Evolutionary conservation across 1,284 basidiomycete genomes (phyloP), one percentile per base, ranked within the genome.

Genomic region (Sanguinoderma infundibulare): DNA sequence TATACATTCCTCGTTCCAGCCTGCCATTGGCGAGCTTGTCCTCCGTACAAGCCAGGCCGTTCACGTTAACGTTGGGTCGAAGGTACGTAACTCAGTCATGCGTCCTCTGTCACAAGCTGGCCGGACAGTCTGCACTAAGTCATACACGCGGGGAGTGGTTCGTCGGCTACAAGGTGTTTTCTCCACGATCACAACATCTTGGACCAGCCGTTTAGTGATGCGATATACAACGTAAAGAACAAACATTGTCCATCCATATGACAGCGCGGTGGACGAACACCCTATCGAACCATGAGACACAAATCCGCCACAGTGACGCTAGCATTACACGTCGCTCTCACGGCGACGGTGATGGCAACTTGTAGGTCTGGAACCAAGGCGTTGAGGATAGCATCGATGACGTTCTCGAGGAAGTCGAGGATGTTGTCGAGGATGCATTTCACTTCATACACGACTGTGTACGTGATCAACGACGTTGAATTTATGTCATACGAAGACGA

Each of bases 311-410:
- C n/a, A 22, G 17, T 14, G n/a, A 32, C 8, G 49, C 34, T n/a
- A 22, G 49, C 8, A 24, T 26, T 35, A 54, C 77, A 78, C 17
- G 67, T 67, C 36, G 67, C 63, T 2, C 52, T 36, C 10, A 64
- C 53, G 28, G 73, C 73, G 26, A 70, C 61, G 3, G 56, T 64
- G 50, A 71, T 64, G 26, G 77, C 55, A 15, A 46, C 58, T 20
- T 56, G 54, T 38, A 81, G 68, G 12, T 74, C 61, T 51, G 77
- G 79, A 39, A 69, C 54, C 17, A 86, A 63, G 3, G 60, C 66
- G 62, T 85, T 83, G 64, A 87, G 65, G 12, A 79, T 50, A 5
- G 67, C 79, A 67, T 89, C 87, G 22, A 77, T 74, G 17, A 83
- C 38, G 65, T 86, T 80, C 70, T 87, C 84, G 2, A 74, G 66